Evolutionary conservation across 768 basidiomycete genomes (phyloP).

Genomic region (Mycena metata): DNA sequence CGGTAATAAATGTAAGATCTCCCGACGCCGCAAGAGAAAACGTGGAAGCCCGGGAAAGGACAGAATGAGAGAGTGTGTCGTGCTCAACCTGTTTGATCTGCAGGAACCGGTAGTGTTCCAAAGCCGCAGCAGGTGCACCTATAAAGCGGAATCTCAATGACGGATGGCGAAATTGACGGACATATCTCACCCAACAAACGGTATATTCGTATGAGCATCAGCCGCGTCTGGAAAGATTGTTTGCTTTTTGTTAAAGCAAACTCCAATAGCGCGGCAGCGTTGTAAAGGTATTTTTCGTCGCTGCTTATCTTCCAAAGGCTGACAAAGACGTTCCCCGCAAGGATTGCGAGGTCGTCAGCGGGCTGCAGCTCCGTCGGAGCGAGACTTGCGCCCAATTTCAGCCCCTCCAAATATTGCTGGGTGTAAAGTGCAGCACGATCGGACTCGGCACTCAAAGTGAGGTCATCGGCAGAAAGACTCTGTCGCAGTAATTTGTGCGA

Average conservation of each 20-base stretch:
- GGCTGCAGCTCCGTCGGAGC: constrained; percentile 87
- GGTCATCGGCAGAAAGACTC: constrained; percentile 61
- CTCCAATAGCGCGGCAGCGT: constrained; percentile 77
- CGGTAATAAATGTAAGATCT: constrained; percentile 80
- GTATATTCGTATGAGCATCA: constrained; percentile 86
- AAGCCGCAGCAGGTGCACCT: constrained; percentile 81
- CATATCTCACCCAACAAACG: constrained; percentile 75
- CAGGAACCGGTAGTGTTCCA: constrained; percentile 85
- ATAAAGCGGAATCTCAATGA: constrained; percentile 16
- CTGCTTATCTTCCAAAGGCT: constrained; percentile 70
- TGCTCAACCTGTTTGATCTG: constrained; percentile 89
- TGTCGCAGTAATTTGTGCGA: constrained; percentile 80
- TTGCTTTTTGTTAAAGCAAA: constrained; percentile 79
- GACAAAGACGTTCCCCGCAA: constrained; percentile 78
- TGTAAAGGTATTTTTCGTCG: constrained; percentile 71
- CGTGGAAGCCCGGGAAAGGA: constrained; percentile 81
- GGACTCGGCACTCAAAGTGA: constrained; percentile 70
- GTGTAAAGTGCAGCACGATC: constrained; percentile 65
- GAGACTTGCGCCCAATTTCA: constrained; percentile 75
- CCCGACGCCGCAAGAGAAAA: constrained; percentile 85
- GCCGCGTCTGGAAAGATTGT: constrained; percentile 82
- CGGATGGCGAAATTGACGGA: neutral
- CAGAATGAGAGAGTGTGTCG: constrained; percentile 89
- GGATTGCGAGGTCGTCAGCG: constrained; percentile 85
- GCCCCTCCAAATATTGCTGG: constrained; percentile 73